Conservation (phyloP, 257 asterid genomes). For the Solanum clarkiae region DNA sequence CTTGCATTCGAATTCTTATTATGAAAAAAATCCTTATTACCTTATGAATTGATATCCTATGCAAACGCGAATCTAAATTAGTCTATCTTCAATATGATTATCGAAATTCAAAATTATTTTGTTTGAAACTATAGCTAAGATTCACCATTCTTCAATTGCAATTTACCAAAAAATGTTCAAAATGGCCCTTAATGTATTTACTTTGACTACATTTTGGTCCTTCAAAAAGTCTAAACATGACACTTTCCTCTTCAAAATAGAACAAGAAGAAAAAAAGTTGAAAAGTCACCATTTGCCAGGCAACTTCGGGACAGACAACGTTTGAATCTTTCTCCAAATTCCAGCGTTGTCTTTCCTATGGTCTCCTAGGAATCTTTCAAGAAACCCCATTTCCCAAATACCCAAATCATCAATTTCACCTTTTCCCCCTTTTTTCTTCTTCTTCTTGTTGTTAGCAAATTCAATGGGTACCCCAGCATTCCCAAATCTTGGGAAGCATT, state of each 20-base stretch:
- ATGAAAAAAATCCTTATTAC: not conserved
- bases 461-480: constrained; percentile 89
- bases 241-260: not conserved
- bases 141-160: not conserved
- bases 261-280: not conserved
- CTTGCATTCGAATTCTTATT: rapidly evolving
- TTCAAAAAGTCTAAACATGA: no score
- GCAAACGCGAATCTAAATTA: not conserved
- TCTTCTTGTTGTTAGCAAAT: not conserved
- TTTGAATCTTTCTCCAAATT: not conserved
- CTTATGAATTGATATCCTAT: rapidly evolving
- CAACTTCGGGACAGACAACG: not conserved
- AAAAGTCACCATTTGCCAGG: not conserved
- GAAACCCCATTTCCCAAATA: not conserved
- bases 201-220: no score
- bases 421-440: not conserved
- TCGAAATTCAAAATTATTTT: rapidly evolving
- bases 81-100: not conserved
- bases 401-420: not conserved
- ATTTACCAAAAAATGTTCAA: not conserved
- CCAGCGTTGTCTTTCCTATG: not conserved
- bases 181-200: not conserved
- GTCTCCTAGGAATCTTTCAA: not conserved
- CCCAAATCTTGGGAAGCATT: constrained; percentile 84
- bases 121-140: not conserved